Percentiles rank a stretch among this genome's conserved stretches.
Evolutionary conservation across 345 rosid genomes (phyloP).

Genomic region (Populus ilicifolia): DNA sequence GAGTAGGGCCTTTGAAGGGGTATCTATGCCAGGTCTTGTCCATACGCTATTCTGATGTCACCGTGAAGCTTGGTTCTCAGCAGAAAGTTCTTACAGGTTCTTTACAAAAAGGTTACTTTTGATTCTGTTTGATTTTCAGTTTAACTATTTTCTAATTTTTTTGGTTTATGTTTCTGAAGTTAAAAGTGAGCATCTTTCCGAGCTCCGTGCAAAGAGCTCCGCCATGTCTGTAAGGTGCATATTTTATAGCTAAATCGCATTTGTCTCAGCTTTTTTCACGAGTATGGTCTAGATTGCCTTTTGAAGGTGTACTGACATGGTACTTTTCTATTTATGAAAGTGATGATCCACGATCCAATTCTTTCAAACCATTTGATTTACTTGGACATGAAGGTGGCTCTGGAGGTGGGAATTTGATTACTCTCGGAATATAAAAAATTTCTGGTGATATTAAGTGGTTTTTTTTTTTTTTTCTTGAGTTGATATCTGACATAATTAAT

Average conservation of each 20-base stretch:
- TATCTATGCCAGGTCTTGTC: slow-evolving; percentile 87
- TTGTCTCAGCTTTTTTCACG: background rate
- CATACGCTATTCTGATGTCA: slow-evolving; percentile 67
- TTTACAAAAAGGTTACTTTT: slow-evolving; percentile 9
- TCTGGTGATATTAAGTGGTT: background rate
- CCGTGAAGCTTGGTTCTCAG: slow-evolving; percentile 90
- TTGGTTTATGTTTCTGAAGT: slow-evolving; percentile 44
- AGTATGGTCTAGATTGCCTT: slow-evolving; percentile 9
- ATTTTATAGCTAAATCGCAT: slow-evolving; percentile 6
- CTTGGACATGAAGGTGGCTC: slow-evolving; percentile 61
- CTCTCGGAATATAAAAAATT: slow-evolving; percentile 9
- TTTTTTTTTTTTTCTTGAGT: background rate
- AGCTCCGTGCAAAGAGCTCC: slow-evolving; percentile 71
- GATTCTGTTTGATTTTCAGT: slow-evolving; percentile 1
- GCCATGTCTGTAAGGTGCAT: slow-evolving; percentile 42
- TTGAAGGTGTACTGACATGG: slow-evolving; percentile 23
- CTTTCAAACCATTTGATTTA: slow-evolving; percentile 63
- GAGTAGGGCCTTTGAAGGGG: slow-evolving; percentile 90
- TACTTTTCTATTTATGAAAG: slow-evolving; percentile 36
- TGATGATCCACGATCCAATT: slow-evolving; percentile 52
- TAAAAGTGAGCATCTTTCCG: slow-evolving; percentile 81
- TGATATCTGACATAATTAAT: background rate
- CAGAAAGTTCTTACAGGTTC: slow-evolving; percentile 81
- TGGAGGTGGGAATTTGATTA: slow-evolving; percentile 48
- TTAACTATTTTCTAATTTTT: slow-evolving; percentile 11